Conservation (phyloP, 768 basidiomycete species). For the Termitomyces titanicus region DNA sequence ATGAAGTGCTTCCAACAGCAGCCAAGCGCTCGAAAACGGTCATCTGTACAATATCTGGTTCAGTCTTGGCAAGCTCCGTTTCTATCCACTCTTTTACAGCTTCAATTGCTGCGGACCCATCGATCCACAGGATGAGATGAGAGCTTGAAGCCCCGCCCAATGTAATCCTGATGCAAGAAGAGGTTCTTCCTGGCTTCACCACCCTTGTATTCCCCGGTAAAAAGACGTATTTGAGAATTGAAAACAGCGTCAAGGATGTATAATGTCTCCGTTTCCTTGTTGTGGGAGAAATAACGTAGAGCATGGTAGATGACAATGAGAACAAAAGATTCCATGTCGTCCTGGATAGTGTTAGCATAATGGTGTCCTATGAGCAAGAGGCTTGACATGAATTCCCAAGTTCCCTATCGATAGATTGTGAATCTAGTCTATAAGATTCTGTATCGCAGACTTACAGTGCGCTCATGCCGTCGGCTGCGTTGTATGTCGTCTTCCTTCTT, state of each 20-base stretch:
- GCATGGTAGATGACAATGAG: conserved; percentile 5
- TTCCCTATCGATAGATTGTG: conserved; percentile 1
- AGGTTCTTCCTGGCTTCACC: too few species aligned
- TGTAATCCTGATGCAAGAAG: too few species aligned
- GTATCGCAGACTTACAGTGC: conserved; percentile 3
- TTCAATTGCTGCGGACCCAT: too few species aligned
- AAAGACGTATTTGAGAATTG: neutral
- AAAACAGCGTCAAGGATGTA: neutral
- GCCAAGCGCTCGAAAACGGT: too few species aligned
- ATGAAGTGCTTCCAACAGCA: too few species aligned
- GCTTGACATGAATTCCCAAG: conserved; percentile 14
- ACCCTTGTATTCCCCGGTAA: rapidly evolving
- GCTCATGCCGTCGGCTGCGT: neutral
- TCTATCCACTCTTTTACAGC: too few species aligned
- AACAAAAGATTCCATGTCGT: conserved; percentile 13
- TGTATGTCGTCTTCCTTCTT: neutral
- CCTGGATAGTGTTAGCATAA: conserved; percentile 2
- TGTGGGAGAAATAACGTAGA: conserved; percentile 9
- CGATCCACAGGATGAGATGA: too few species aligned
- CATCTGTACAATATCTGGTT: too few species aligned
- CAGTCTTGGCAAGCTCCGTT: too few species aligned
- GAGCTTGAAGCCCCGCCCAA: too few species aligned
- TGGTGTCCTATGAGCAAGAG: neutral
- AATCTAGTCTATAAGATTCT: neutral
- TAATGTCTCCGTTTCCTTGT: too few species aligned